These are phyloP conservation scores for Lachnellula cervina DNA, from an alignment of 2,329 filamentous ascomycete genomes.

Conservation along the genomic window DNA sequence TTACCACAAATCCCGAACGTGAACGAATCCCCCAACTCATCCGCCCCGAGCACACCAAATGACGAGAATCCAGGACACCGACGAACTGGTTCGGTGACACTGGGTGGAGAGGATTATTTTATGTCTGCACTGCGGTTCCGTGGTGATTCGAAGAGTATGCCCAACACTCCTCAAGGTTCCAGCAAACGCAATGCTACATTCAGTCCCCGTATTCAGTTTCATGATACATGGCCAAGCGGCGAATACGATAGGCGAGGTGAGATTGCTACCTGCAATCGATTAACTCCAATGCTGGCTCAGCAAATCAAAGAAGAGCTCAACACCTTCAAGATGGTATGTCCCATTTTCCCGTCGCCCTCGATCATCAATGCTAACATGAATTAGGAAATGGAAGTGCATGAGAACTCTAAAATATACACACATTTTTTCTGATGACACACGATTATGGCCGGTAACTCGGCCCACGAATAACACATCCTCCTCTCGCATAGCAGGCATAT, in stretches of 20 bases:
- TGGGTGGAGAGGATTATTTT: conserved; percentile 83
- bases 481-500: conserved; percentile 23
- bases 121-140: conserved; percentile 68
- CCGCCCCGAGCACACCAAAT: conserved; percentile 79
- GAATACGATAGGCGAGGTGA: conserved; percentile 97
- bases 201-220: conserved; percentile 88
- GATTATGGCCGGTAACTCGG: conserved; percentile 24
- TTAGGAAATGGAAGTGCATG: conserved; percentile 99
- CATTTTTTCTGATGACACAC: conserved; percentile 86
- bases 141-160: conserved; percentile 73
- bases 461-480: conserved; percentile 22
- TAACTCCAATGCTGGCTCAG: conserved; percentile 94
- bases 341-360: conserved; percentile 3
- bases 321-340: conserved; percentile 93
- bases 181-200: conserved; percentile 65
- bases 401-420: conserved; percentile 97
- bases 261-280: conserved; percentile 93
- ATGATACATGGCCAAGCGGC: conserved; percentile 92
- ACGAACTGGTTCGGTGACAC: conserved; percentile 64
- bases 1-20: conserved; percentile 58
- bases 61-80: conserved; percentile 68
- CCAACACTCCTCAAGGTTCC: conserved; percentile 66
- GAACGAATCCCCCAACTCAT: conserved; percentile 77
- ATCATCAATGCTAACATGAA: conserved; percentile 36
- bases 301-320: conserved; percentile 99